Evolutionary conservation across 352 stramenopile genomes (phyloP), one percentile per base, ranked within the genome.

Genomic region (Pythium coloratum): DNA sequence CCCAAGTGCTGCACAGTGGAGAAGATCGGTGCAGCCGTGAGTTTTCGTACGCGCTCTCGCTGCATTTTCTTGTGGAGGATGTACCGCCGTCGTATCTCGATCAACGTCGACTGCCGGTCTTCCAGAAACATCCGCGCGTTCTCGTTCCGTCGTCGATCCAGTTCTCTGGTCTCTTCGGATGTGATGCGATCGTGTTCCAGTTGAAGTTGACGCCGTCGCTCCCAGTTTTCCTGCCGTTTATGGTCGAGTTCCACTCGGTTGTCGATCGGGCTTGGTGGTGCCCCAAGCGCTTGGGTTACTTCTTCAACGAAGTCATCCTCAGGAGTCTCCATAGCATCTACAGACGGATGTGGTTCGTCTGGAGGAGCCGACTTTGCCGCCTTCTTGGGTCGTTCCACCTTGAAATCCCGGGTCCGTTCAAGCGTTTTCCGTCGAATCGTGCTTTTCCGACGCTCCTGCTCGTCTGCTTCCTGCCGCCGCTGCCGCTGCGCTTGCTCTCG

Each of bases 41-140:
- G 78, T 55, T 77, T 64, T 20, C 84, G 70, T 14, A 72, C 66
- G 24, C 76, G 58, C 26, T 79, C 76, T 4, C 62, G 59, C 1
- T 63, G 47, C 10, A 34, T 38, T 54, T 46, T 51, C 33, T 50
- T 57, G 40, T 53, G 57, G 6, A 64, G 3, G 5, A 51, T 3
- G 14, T 58, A 33, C 42, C n/a, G 80, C 16, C 8, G 49, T 42
- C 26, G 69, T 2, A 13, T 54, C 58, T 89, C 79, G 1, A 76
- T 16, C 9, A 61, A 26, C 24, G 47, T 66, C 13, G 78, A 66
- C 6, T 70, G 64, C 5, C 40, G 46, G 44, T 88, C 82, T 70
- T 88, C 82, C 20, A 59, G 50, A 53, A 78, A 86, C 82, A 90
- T 89, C 1, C 63, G 56, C 9, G 75, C 69, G 55, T 70, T 81